Evolutionary conservation across 2,329 filamentous ascomycete genomes (phyloP).

Genomic region (Helotiales sp.): DNA sequence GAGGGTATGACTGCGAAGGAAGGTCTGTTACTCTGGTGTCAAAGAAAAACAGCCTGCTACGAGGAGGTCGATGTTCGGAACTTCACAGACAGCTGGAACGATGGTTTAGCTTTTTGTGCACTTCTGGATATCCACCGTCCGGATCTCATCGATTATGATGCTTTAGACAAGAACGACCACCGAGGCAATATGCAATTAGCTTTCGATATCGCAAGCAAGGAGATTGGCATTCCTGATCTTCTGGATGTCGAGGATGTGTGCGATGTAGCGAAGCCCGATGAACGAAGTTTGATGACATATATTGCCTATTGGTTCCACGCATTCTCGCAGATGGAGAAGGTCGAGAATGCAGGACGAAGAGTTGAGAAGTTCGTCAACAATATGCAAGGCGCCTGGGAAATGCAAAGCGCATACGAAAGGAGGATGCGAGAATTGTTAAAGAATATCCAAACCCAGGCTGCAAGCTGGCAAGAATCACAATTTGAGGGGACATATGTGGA

Average conservation of each 20-base stretch:
- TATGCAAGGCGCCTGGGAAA: constrained; percentile 99
- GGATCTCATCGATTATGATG: constrained; percentile 95
- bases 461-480: constrained; percentile 73
- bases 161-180: constrained; percentile 91
- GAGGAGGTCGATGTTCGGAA: constrained; percentile 94
- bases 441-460: constrained; percentile 70
- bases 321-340: constrained; percentile 98
- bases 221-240: constrained; percentile 94
- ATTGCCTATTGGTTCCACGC: constrained; percentile 99
- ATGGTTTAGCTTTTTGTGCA: constrained; percentile 94
- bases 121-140: constrained; percentile 95
- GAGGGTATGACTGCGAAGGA: constrained; percentile 98
- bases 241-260: constrained; percentile 98
- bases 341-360: constrained; percentile 92
- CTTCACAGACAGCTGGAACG: constrained; percentile 96
- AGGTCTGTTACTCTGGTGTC: constrained; percentile 92
- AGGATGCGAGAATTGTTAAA: constrained; percentile 82
- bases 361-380: constrained; percentile 99
- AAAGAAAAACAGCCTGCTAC: constrained; percentile 97
- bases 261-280: constrained; percentile 93
- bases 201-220: constrained; percentile 92
- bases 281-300: constrained; percentile 97
- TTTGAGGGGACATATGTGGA: constrained; percentile 93
- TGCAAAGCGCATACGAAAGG: constrained; percentile 95
- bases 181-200: constrained; percentile 96